These are phyloP conservation scores for Pleurotus giganteus DNA, from an alignment of 768 basidiomycete genomes.

Conservation along the genomic window DNA sequence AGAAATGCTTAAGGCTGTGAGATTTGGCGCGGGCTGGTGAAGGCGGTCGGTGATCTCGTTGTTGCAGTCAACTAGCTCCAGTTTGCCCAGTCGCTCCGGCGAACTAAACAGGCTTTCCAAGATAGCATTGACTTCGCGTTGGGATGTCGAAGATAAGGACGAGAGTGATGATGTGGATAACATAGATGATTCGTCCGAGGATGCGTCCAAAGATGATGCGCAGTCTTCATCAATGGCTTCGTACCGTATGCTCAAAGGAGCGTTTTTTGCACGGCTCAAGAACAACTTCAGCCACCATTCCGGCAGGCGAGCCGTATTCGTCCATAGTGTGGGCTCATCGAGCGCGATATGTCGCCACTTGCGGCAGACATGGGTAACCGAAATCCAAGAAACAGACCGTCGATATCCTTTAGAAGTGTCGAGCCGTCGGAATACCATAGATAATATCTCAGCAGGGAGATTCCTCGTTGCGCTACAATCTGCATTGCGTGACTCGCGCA, in stretches of 20 bases:
- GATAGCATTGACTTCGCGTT: not conserved
- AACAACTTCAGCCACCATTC: not conserved
- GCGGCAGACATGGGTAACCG: not conserved
- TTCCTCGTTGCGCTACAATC: not conserved
- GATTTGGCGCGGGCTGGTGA: not conserved
- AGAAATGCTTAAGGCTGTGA: not conserved
- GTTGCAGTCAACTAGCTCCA: not conserved
- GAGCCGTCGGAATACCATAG: not conserved
- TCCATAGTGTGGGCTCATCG: not conserved
- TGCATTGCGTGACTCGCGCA: not conserved
- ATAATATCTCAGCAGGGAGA: not conserved
- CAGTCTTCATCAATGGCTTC: too few relatives aligned
- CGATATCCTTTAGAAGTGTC: not conserved
- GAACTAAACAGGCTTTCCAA: not conserved
- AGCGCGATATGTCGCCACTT: not conserved
- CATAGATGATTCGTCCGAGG: not conserved
- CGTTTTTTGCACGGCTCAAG: not conserved
- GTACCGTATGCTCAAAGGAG: not conserved
- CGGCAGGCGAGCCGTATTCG: not conserved
- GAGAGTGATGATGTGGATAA: not conserved
- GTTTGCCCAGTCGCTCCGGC: not conserved
- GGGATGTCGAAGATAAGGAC: not conserved
- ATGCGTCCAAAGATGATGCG: not conserved
- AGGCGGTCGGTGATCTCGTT: not conserved
- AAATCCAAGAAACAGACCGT: not conserved